Conservation (phyloP, 768 basidiomycete species). For the Phylloporus rhodoxanthus region DNA sequence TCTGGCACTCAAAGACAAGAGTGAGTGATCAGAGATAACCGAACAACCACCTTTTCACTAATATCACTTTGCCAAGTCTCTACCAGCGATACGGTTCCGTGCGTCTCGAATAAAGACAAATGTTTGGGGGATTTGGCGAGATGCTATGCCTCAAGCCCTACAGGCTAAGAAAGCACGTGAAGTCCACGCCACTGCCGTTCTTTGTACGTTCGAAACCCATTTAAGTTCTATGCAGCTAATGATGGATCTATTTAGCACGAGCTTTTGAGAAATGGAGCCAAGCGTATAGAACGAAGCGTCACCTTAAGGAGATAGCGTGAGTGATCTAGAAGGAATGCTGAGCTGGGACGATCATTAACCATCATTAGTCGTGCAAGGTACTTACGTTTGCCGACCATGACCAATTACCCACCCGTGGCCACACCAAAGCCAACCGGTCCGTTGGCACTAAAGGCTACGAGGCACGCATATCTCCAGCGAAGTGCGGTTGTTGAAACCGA, state of each 20-base stretch:
- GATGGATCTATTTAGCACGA: conserved; percentile 34
- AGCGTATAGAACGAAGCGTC: conserved; percentile 60
- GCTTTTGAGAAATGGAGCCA: conserved; percentile 64
- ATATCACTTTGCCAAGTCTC: conserved; percentile 41
- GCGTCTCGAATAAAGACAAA: conserved; percentile 54
- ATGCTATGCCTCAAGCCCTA: conserved; percentile 63
- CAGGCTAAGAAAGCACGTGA: conserved; percentile 64
- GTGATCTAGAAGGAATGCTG: conserved; percentile 29
- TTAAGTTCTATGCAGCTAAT: conserved; percentile 4
- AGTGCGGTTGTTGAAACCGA: conserved; percentile 23
- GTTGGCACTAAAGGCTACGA: conserved; percentile 25
- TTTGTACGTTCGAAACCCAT: conserved; percentile 44
- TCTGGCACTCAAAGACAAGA: conserved; percentile 72
- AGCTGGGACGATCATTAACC: conserved; percentile 24
- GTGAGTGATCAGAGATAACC: conserved; percentile 33
- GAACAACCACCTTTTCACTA: conserved; percentile 4
- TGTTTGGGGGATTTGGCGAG: conserved; percentile 62
- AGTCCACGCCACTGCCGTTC: conserved; percentile 43
- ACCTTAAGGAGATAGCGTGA: conserved; percentile 79
- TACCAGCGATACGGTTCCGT: conserved; percentile 76
- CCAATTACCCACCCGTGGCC: conserved; percentile 33
- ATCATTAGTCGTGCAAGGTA: conserved; percentile 68
- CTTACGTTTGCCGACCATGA: conserved; percentile 61
- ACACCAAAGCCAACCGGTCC: conserved; percentile 26
- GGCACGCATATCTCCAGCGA: conserved; percentile 29